Evolutionary conservation across 306 rosid species (phyloP).

Genomic region (Phaseolus lunatus): DNA sequence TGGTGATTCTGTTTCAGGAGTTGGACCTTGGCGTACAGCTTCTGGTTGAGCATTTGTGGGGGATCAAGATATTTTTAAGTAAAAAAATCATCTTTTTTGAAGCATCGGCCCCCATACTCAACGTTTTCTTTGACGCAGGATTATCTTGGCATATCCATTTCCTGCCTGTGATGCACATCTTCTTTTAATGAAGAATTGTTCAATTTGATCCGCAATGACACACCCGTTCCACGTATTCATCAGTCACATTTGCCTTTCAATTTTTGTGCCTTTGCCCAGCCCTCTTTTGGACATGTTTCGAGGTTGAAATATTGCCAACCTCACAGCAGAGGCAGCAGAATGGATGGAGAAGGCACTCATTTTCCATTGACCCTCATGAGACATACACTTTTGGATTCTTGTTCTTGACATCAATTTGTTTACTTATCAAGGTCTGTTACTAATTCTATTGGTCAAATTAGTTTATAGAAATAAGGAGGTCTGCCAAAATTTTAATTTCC

Average conservation of each 20-base stretch:
- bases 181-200: slow-evolving; percentile 71
- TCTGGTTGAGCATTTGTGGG: slow-evolving; percentile 79
- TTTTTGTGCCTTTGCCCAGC: slow-evolving; percentile 84
- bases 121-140: slow-evolving; percentile 99
- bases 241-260: slow-evolving; percentile 79
- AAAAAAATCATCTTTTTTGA: slow-evolving; percentile 68
- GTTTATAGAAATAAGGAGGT: slow-evolving; percentile 75
- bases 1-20: slow-evolving; percentile 47
- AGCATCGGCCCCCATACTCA: slow-evolving; percentile 91
- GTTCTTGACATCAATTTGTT: slow-evolving; percentile 94
- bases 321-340: slow-evolving; percentile 82
- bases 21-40: slow-evolving; percentile 48
- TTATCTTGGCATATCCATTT: slow-evolving; percentile 86
- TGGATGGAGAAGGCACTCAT: slow-evolving; percentile 83
- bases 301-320: slow-evolving; percentile 82
- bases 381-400: slow-evolving; percentile 93
- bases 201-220: slow-evolving; percentile 81
- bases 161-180: slow-evolving; percentile 78
- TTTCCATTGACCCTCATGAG: slow-evolving; percentile 88
- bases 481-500: slow-evolving; percentile 61
- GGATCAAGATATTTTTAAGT: slow-evolving; percentile 66
- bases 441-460: slow-evolving; percentile 84
- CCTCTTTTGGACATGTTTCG: slow-evolving; percentile 77
- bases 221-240: slow-evolving; percentile 75
- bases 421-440: slow-evolving; percentile 94